Percentiles rank a stretch among this genome's conserved stretches.
Conservation (phyloP, 2,329 filamentous ascomycete species). For the Beauveria pseudobassiana region DNA sequence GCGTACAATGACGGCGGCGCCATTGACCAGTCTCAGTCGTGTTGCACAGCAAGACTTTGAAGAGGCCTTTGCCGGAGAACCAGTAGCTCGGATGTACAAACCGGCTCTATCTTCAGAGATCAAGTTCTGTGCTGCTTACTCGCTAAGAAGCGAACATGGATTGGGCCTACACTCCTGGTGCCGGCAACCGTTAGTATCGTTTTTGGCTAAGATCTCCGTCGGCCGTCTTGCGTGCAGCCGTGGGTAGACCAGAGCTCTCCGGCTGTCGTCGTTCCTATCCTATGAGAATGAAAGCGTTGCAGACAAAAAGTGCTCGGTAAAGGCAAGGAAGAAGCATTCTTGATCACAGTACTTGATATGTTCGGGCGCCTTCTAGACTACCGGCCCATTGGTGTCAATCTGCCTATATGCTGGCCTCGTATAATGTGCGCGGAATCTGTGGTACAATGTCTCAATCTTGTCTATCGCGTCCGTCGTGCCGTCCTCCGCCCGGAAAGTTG, state of each 20-base stretch:
- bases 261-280: not conserved
- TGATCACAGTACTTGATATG: not conserved
- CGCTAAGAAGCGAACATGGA: constrained; percentile 5
- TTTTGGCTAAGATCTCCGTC: not conserved
- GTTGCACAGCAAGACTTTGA: not conserved
- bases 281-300: not conserved
- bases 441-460: not conserved
- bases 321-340: no score
- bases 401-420: not conserved
- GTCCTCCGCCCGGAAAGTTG: not conserved
- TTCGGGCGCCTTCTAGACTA: not conserved
- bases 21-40: not conserved
- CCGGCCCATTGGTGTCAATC: not conserved
- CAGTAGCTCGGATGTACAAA: not conserved
- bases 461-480: no score
- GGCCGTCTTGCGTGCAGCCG: not conserved
- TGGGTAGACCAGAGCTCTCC: not conserved
- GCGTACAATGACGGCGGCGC: not conserved
- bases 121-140: not conserved
- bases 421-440: not conserved
- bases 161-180: not conserved
- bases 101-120: not conserved
- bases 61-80: not conserved
- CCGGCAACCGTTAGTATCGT: not conserved
- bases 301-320: not conserved